Base-by-base conservation (phyloP, 177 flowering plant species). In the Vitis hybrid region DNA sequence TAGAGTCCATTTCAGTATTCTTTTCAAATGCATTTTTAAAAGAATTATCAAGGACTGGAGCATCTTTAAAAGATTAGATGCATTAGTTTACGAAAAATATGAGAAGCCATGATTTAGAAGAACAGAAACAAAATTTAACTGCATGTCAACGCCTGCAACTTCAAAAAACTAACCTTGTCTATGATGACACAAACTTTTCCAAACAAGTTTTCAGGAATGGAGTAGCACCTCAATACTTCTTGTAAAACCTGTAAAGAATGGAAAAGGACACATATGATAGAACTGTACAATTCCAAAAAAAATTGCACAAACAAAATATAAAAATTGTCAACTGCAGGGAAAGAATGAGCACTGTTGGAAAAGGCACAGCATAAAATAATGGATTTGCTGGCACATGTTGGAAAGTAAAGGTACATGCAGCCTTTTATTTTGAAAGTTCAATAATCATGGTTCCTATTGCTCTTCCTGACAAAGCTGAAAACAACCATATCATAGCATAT, bases 171-270 rank as follows among this genome's bases (percentile, higher is more conserved):
- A 51, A 94, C 98, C 97, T 94, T 92, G 79, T 94, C 98, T 67
- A 94, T 89, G 64, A 86, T 82, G 62, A 94, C 76, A 77, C 97
- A 94, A 66, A 92, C 95, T 77, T 84, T 88, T 66, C 87, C 86
- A 83, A 94, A 94, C 75, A 80, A 74, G 67, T 72, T 70, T 65
- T 92, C 91, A 48, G 97, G 91, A 71, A 94, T 70, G 6, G 85
- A 79, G 69, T 89, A 89, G 68, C 82, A 68, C 65, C 74, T 87
- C 64, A 94, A 67, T 21, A 91, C 86, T 75, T 89, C 97, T 82
- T 92, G 97, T 67, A 94, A 76, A 80, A 94, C 94, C 97, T 92
- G 81, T 10, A 67, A 71, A 12, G 49, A 60, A 56, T 10, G 30
- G 61, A 10, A 49, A 23, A 60, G 50, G 26, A 54, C 12, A 40